Evolutionary conservation across 2,329 filamentous ascomycete species (phyloP).

Genomic region (Exophiala sideris): DNA sequence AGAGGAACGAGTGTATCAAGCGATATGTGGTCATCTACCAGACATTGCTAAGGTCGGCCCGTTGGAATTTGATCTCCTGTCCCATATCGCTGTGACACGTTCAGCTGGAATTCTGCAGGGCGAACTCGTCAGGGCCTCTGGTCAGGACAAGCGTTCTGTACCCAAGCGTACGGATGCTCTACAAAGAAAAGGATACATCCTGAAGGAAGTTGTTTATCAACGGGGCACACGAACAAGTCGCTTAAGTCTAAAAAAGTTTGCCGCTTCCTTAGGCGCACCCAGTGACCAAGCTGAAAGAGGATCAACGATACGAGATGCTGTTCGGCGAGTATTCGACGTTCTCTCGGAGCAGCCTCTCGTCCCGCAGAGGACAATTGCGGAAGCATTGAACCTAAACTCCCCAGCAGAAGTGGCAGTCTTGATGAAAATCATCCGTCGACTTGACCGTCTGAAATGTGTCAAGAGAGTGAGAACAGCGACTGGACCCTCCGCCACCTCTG

Average conservation of each 20-base stretch:
- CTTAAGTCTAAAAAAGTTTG: conserved; percentile 53
- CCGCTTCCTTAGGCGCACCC: conserved; percentile 20
- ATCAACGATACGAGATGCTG: conserved; percentile 17
- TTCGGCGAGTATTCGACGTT: conserved; percentile 21
- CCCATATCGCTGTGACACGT: conserved; percentile 56
- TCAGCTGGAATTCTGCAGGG: conserved; percentile 56
- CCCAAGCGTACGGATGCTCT: conserved; percentile 59
- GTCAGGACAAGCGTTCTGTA: conserved; percentile 64
- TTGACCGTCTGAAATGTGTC: conserved; percentile 45
- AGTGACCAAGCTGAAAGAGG: conserved; percentile 1
- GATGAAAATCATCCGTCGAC: conserved; percentile 42
- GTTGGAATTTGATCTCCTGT: conserved; percentile 56
- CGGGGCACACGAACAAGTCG: conserved; percentile 54
- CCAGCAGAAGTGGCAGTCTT: conserved; percentile 31
- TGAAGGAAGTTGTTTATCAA: conserved; percentile 51
- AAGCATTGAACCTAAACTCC: conserved; percentile 11
- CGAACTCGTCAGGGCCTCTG: conserved; percentile 52
- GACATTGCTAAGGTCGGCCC: conserved; percentile 53
- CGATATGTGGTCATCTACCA: conserved; percentile 57
- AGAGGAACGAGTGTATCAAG: conserved; percentile 57
- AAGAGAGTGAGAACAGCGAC: conserved; percentile 43
- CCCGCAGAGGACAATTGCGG: conserved; percentile 14
- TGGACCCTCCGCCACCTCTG: conserved; percentile 37
- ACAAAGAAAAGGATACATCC: conserved; percentile 58
- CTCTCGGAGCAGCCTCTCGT: conserved; percentile 11